phyloP scores from a whole-genome alignment of 345 rosid species.

The Lepidium africanum region DNA sequence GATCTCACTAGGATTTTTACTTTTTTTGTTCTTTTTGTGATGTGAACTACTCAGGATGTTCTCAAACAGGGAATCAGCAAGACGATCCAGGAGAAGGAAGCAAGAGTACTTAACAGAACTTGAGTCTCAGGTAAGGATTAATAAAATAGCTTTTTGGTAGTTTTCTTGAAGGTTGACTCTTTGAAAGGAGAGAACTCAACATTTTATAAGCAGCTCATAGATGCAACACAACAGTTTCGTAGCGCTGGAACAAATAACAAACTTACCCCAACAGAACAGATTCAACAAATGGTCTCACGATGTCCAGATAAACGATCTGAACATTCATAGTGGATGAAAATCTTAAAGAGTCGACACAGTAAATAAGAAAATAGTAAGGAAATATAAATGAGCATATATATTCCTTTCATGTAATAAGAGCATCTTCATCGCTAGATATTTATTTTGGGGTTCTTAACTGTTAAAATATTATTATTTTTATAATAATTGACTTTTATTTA shows the following conservation, averaged over 20 bases:
- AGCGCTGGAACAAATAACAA: constrained; percentile 52
- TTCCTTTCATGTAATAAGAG: no score
- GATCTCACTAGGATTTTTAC: no score
- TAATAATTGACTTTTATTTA: no score
- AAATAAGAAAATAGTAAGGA: no score
- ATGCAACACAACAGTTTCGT: constrained; percentile 44
- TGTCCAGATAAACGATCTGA: constrained; percentile 69
- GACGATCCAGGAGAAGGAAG: constrained; percentile 63
- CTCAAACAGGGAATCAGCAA: constrained; percentile 80
- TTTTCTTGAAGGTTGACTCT: constrained; percentile 42
- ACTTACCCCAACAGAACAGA: constrained; percentile 78
- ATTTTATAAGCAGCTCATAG: constrained; percentile 47
- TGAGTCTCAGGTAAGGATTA: constrained; percentile 59
- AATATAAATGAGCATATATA: no score
- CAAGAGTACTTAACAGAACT: constrained; percentile 56
- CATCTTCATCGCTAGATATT: no score
- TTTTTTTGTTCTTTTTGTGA: no score
- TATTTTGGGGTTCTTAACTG: no score
- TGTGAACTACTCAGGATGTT: constrained; percentile 45
- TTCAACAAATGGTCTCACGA: constrained; percentile 99
- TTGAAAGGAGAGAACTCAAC: constrained; percentile 47
- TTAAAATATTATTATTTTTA: no score
- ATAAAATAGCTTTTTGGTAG: no score
- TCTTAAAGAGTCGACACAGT: constrained; percentile 34
- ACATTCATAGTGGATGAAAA: constrained; percentile 82